Base-by-base conservation (phyloP, 768 basidiomycete species). In the Daedaleopsis sinensis region DNA sequence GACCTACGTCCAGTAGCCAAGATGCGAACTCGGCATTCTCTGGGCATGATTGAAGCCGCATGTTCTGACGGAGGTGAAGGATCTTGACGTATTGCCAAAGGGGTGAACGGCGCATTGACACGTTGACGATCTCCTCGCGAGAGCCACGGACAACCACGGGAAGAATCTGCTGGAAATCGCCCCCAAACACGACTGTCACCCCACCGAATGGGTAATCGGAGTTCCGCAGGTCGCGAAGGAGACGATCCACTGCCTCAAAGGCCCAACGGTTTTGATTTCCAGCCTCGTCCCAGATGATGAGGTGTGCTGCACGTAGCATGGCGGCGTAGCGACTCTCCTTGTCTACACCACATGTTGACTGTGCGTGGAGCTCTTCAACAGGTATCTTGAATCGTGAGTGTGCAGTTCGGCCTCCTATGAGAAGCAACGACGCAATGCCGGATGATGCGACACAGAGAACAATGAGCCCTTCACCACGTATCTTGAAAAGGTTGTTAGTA, bases 321-420 rank as follows among this genome's bases (percentile, higher is more conserved):
- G 74, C 70, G 36, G 76, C 76, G 0, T 64, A 59, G 3, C 19
- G 19, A 50, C 59, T 59, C n/a, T 75, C 58, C 54, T 79, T 64
- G 3, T 1, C 36, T 35, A 83, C 75, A 8, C 16, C 58, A 65
- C 79, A 82, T 1, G 59, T 42, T 0, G 73, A 74, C 5, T 55
- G 46, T 3, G 75, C 72, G 66, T 58, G 32, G 11, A 72, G 60
- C 9, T 73, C 66, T 18, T 55, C 8, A 24, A 83, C 73, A 1
- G 81, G 82, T 36, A 82, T 80, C 57, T 80, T 79, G 71, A 84
- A 84, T 8, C 63, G 66, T 0, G 79, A 82, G 62, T 85, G 80
- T 0, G 80, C 72, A 21, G 83, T 85, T 2, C 74, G 68, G 1
- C 82, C 83, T 51, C 78, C 76, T 9, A 55, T 62, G 0, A 83